Evolutionary conservation across 2,329 filamentous ascomycete species (phyloP), one percentile per base, ranked within the genome.

Genomic region (Didymellaceae sp.): DNA sequence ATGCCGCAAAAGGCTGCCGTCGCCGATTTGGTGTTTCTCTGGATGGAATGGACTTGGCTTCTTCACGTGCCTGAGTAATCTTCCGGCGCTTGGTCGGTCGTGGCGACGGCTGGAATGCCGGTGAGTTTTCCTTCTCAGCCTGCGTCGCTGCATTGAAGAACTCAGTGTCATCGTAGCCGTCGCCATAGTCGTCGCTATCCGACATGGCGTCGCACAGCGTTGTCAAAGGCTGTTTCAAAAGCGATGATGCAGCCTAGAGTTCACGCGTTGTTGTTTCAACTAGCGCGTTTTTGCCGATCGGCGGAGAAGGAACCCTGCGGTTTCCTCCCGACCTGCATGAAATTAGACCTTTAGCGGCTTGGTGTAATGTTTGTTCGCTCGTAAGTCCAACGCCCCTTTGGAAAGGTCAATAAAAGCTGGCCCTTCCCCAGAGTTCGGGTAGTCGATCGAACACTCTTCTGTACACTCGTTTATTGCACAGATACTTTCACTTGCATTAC

Each of bases 111-210:
- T 54, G 70, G 55, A 73, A 73, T 63, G 61, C 51, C 39, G 63
- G 57, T 48, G 70, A 55, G 28, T 60, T 59, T 46, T 64, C 58
- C 21, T 62, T 62, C 59, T 74, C 73, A 4, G 72, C 72, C 55
- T 86, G 81, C 28, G 82, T 84, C 17, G 85, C 77, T 6, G 81
- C 86, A 26, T 80, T 75, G 34, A 88, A 77, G 51, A 89, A 74
- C 58, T 87, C 86, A 62, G 87, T 86, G 54, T 89, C 86, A 43
- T 82, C 80, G 43, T 88, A 80, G 55, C 85, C 64, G 55, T 85
- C 84, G 51, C 84, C 84, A 63, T 84, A 88, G 35, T 86, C 84
- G 31, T 88, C 83, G 52, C 65, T 68, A 30, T 70, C 66, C 24
- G 59, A 61, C 58, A 62, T 65, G 21, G 54, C 39, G 43, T 51